Base-by-base conservation (phyloP, 1,284 basidiomycete species). In the Ustilago sp. region DNA sequence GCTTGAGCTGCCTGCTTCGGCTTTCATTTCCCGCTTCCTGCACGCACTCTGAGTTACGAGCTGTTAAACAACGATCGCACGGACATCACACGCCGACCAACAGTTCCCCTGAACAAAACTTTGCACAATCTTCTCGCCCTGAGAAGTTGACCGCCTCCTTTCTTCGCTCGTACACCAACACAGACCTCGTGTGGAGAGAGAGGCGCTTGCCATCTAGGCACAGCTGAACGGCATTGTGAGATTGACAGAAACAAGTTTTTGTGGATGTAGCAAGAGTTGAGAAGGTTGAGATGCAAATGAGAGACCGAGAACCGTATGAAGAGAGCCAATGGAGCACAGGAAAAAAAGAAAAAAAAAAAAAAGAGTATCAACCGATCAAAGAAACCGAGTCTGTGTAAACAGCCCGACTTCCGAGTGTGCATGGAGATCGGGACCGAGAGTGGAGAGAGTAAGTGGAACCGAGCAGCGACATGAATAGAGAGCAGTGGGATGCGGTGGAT, bases 221-320 rank as follows among this genome's bases (percentile, higher is more conserved):
- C 15, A 45, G 34, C 17, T 31, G 4, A 47, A 50, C n/a, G 38
- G 50, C 43, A 59, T 31, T 19, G 19, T 56, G 54, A 32, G 54
- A 45, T 45, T 45, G 43, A 45, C 43, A 13, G 6, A 9, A 19
- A 45, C 7, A 45, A 17, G 23, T 12, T 45, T 45, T 45, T 45
- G 43, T 12, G 39, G n/a, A n/a, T 19, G n/a, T 45, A 45, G 43
- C 43, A 45, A 23, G n/a, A 19, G n/a, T 38, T 38, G 36, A 8
- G 13, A 31, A 45, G 38, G 38, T 15, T 45, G 32, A 58, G 51
- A 68, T 68, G 65, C 65, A 68, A 66, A 47, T 38, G 34, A 51
- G 47, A 39, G 23, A 39, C 39, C 41, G 43, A 55, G 57, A 54
- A 38, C 45, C 32, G 17, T 51, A 57, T 57, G 51, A 53, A 53